These are phyloP conservation scores for Cystobasidiaceae sp. DNA, from an alignment of 1,284 basidiomycete genomes.

Conservation along the genomic window DNA sequence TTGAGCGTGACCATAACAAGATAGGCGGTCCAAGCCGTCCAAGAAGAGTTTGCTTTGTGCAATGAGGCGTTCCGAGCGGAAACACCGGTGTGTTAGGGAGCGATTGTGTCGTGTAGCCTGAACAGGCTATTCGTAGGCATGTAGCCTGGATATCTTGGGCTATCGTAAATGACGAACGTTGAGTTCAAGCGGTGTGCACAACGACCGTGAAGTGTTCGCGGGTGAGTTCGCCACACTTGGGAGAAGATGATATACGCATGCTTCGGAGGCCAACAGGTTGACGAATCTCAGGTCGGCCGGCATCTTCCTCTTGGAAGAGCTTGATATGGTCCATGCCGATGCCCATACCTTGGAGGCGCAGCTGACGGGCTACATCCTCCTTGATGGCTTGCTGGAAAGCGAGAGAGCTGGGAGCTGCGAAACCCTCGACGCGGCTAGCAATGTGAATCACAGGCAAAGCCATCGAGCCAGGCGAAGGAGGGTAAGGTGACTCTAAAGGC, in stretches of 20 bases:
- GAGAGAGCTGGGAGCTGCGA: neutral
- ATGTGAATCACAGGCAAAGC: neutral
- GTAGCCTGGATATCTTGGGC: too few species aligned
- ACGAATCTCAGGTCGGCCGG: neutral
- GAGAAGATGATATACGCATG: too few species aligned
- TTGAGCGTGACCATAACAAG: too few species aligned
- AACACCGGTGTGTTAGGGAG: too few species aligned
- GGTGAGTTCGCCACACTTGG: neutral
- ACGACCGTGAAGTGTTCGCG: neutral
- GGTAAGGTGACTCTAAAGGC: conserved; percentile 10
- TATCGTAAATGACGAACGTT: too few species aligned
- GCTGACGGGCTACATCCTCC: conserved; percentile 1
- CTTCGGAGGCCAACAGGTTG: neutral
- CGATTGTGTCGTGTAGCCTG: too few species aligned
- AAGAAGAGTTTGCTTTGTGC: too few species aligned
- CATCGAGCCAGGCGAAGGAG: conserved; percentile 12
- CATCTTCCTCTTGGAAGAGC: neutral
- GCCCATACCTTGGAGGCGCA: neutral
- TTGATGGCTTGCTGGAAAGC: conserved; percentile 9
- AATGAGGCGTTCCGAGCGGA: too few species aligned
- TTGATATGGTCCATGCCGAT: conserved; percentile 7
- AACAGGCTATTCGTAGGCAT: too few species aligned
- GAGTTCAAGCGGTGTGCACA: neutral
- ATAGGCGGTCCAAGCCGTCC: too few species aligned
- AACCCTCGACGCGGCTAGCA: neutral